phyloP scores from a whole-genome alignment of 164 flowering plant genomes.

The Magnolia changhungtana region DNA sequence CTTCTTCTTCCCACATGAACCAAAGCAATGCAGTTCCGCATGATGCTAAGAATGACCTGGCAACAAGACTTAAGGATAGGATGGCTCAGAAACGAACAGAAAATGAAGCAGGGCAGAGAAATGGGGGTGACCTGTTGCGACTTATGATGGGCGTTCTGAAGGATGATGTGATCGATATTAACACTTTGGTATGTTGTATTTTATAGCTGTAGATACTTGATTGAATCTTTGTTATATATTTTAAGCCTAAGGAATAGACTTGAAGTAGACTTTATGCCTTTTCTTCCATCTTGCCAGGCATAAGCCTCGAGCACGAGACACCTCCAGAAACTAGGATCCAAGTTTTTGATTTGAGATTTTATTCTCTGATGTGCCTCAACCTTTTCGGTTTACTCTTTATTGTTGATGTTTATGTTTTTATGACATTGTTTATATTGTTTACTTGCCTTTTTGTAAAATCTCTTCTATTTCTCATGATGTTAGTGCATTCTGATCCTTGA shows the following conservation, averaged over 20 bases:
- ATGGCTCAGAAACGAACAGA: constrained; percentile 89
- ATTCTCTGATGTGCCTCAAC: no score
- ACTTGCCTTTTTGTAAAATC: no score
- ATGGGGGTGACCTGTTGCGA: constrained; percentile 71
- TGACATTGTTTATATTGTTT: no score
- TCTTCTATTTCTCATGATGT: no score
- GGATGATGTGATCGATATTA: constrained; percentile 81
- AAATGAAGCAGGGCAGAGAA: constrained; percentile 60
- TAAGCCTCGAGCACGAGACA: no score
- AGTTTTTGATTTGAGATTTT: no score
- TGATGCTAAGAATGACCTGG: constrained; percentile 71
- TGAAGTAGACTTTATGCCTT: background rate
- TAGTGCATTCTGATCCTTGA: no score
- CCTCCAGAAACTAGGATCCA: no score
- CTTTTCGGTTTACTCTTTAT: no score
- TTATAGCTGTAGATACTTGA: constrained; percentile 1
- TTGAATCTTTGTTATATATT: background rate
- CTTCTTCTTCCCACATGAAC: constrained; percentile 50
- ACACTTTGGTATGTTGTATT: constrained; percentile 56
- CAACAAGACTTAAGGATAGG: constrained; percentile 74
- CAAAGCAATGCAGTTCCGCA: constrained; percentile 28
- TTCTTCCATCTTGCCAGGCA: background rate
- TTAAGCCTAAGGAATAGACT: no score
- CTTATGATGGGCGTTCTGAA: constrained; percentile 77
- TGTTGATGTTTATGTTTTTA: no score